Conservation (phyloP, 2,329 filamentous ascomycete species). For the Neofusicoccum kwambonambiense region DNA sequence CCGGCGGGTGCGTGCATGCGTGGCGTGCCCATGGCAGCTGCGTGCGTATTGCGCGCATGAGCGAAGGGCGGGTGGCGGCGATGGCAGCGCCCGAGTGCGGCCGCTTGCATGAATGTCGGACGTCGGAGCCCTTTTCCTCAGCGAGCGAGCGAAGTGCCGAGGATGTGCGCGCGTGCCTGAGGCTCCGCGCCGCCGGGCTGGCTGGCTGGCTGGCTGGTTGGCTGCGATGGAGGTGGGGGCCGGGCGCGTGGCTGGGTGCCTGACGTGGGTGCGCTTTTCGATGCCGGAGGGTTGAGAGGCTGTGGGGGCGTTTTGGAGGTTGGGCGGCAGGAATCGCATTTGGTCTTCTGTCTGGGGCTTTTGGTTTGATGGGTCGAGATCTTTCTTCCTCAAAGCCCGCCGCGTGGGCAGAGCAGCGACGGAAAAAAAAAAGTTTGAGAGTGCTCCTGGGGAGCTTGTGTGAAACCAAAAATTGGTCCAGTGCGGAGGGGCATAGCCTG, state of each 20-base stretch:
- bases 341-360: too few species aligned
- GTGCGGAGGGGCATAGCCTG: not conserved
- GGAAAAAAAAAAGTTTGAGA: not conserved
- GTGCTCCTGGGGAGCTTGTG: not conserved
- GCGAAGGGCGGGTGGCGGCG: not conserved
- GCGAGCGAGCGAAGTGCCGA: not conserved
- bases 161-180: not conserved
- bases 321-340: too few species aligned
- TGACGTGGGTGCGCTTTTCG: too few species aligned
- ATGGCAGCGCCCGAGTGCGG: not conserved
- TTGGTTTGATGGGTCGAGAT: too few species aligned
- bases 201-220: too few species aligned
- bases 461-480: not conserved
- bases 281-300: too few species aligned
- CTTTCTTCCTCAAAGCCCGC: not conserved
- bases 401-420: not conserved
- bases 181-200: not conserved
- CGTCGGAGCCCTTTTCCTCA: not conserved
- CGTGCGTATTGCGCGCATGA: too few species aligned
- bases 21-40: too few species aligned
- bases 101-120: not conserved
- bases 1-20: too few species aligned
- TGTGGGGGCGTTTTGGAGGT: too few species aligned
- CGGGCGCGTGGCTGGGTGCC: too few species aligned
- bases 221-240: too few species aligned